Base-by-base conservation (phyloP, 2,329 filamentous ascomycete species). In the Fusarium denticulatum region DNA sequence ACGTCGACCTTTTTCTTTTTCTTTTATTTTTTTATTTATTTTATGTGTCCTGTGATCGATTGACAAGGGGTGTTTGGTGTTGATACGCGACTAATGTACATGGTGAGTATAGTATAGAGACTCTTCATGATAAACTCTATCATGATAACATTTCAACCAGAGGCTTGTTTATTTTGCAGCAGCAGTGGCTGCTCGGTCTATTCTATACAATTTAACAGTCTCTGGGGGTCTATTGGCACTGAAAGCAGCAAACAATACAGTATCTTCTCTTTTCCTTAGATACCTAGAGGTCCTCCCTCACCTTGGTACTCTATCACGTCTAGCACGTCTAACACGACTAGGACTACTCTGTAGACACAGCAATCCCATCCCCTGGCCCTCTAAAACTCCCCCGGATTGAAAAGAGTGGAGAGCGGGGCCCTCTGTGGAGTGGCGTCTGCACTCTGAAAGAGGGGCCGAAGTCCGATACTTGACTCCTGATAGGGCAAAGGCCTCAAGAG, bases 371-470 rank as follows among this genome's bases (percentile, higher is more conserved):
- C 59, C 34, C 34, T 45, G 57, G 58, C 37, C 50, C 36, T 53
- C 40, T 56, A 45, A 62, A 63, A 62, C 53, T 74, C 71, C 71
- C 71, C 71, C 72, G 56, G 71, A 73, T 74, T 73, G 59, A 64
- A 71, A 74, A 74, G 39, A 59, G 63, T 72, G 71, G 71, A 46
- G 71, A 69, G 49, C 42, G 57, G 61, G 45, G 37, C 30, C 22
- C 16, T 24, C 28, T 46, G 37, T 60, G 39, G 42, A 74, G 64
- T 69, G 64, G 53, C 60, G 68, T 70, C 55, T 53, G 58, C 28
- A 45, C 39, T 50, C 28, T 40, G 24, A 49, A 47, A 66, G 65
- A 58, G 60, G 65, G 63, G 53, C 56, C 49, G 39, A n/a, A 45
- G 36, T 52, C 49, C 39, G 42, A 58, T 63, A 70, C 72, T 59